Base-by-base conservation (phyloP, 2,329 filamentous ascomycete species). In the Dissoconium aciculare region DNA sequence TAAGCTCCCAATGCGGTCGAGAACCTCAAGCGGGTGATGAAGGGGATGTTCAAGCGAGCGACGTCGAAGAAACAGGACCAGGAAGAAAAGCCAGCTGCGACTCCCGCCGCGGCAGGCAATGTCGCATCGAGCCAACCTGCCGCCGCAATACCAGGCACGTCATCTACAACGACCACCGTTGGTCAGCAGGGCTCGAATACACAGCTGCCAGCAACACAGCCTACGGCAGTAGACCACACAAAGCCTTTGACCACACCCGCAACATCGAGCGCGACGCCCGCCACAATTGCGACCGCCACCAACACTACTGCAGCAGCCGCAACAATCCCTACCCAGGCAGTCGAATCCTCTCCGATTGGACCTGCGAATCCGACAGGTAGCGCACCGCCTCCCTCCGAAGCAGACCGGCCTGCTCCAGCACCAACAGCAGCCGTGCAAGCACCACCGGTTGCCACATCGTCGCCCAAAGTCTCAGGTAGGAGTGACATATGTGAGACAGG, bases 1-100 rank as follows among this genome's bases (percentile, higher is more conserved):
- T 25, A 23, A 42, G 39, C 41, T 34, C 41, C 41, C 17, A 39
- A 44, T 31, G 39, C 41, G 32, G 35, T 40, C n/a, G 39, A 44
- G 28, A 40, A 39, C 21, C 36, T 44, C 15, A 44, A 44, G 36
- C 28, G 34, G 13, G 21, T 44, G 26, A 19, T 44, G 29, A 44
- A 44, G 24, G 37, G 39, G 28, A 27, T 44, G 28, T 40, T 44
- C 27, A 40, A 33, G 31, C 41, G 36, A 15, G 36, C 36, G 23
- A 42, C 37, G 29, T 38, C 37, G 28, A 38, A 35, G 30, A 42
- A 40, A 26, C 31, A 36, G 27, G 30, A 38, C 26, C 27, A 34
- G 17, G 17, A 34, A 19, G 17, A 27, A n/a, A 28, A 34, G 26
- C 29, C 26, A 5, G 12, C 33, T 15, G 33, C 30, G 5, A 19